Percentiles rank a stretch among this genome's conserved stretches.
These are phyloP conservation scores for Trypanosoma melophagium DNA, from an alignment of 208 protist genomes.

Conservation along the genomic window DNA sequence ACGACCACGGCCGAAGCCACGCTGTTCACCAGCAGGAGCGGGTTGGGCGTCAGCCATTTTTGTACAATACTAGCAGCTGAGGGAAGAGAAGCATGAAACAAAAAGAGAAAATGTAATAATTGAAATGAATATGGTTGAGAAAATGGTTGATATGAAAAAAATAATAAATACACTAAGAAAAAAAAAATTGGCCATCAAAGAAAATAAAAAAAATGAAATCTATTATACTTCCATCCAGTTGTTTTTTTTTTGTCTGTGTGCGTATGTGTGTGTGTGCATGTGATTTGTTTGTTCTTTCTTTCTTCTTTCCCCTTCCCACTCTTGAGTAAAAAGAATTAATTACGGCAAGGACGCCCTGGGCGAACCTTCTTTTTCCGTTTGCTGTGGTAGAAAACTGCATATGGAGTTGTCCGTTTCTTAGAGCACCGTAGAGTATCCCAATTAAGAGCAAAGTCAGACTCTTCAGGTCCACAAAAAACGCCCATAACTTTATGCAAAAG, in stretches of 20 bases:
- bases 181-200: neutral
- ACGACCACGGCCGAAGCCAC: slow-evolving; percentile 58
- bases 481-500: slow-evolving; percentile 32
- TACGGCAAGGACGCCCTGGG: slow-evolving; percentile 7
- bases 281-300: neutral
- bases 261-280: neutral
- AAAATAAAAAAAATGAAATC: no score
- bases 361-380: slow-evolving; percentile 20
- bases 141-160: neutral
- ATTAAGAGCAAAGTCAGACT: slow-evolving; percentile 21
- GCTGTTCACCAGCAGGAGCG: slow-evolving; percentile 44
- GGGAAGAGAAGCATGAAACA: slow-evolving; percentile 4
- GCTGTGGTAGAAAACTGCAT: slow-evolving; percentile 28
- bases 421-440: slow-evolving; percentile 26
- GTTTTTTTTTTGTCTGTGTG: no score
- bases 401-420: slow-evolving; percentile 7
- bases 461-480: slow-evolving; percentile 24
- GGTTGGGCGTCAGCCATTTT: slow-evolving; percentile 76
- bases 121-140: slow-evolving; percentile 5
- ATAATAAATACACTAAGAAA: neutral
- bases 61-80: slow-evolving; percentile 5
- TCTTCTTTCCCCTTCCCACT: neutral
- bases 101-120: slow-evolving; percentile 8
- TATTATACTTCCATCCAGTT: no score
- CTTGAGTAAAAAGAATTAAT: neutral